These are phyloP conservation scores for Passalora sequoiae DNA, from an alignment of 2,329 filamentous ascomycete species.

Conservation along the genomic window DNA sequence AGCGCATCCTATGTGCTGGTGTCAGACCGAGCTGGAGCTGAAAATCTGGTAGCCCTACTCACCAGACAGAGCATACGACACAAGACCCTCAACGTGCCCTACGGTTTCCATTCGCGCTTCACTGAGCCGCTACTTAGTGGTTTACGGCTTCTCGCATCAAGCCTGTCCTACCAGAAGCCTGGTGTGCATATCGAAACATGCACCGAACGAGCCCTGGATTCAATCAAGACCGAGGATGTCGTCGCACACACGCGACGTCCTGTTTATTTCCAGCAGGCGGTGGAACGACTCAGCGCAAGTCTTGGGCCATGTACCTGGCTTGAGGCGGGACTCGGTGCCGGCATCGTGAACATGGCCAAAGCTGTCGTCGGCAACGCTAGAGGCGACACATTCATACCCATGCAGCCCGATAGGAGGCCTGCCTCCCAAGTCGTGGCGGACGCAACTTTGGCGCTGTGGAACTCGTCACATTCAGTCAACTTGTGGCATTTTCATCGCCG, in stretches of 20 bases:
- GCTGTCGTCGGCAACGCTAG: background rate
- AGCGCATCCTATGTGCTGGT: too few relatives aligned
- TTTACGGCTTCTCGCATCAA: too few relatives aligned
- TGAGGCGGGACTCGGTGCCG: slow-evolving; percentile 6
- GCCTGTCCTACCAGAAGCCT: too few relatives aligned
- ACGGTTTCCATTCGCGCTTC: slow-evolving; percentile 17
- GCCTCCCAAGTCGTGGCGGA: background rate
- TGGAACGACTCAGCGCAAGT: slow-evolving; percentile 4
- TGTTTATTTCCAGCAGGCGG: slow-evolving; percentile 7
- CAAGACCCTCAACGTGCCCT: slow-evolving; percentile 12
- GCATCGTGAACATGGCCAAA: slow-evolving; percentile 4
- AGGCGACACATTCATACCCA: background rate
- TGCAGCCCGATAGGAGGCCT: background rate
- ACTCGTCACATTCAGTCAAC: background rate
- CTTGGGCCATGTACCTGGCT: slow-evolving; percentile 2
- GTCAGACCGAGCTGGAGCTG: too few relatives aligned
- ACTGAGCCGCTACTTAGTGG: slow-evolving; percentile 9
- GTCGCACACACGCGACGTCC: slow-evolving; percentile 1
- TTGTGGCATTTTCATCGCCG: background rate
- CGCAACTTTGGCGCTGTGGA: slow-evolving; percentile 1
- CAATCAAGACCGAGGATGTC: background rate
- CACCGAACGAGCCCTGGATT: too few relatives aligned
- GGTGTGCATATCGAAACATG: too few relatives aligned
- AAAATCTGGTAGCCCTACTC: too few relatives aligned
- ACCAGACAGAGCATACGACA: too few relatives aligned